Percentiles rank a stretch among this genome's conserved stretches.
These are phyloP conservation scores for Dactylellina drechsleri DNA, from an alignment of 2,329 filamentous ascomycete genomes.

Conservation along the genomic window DNA sequence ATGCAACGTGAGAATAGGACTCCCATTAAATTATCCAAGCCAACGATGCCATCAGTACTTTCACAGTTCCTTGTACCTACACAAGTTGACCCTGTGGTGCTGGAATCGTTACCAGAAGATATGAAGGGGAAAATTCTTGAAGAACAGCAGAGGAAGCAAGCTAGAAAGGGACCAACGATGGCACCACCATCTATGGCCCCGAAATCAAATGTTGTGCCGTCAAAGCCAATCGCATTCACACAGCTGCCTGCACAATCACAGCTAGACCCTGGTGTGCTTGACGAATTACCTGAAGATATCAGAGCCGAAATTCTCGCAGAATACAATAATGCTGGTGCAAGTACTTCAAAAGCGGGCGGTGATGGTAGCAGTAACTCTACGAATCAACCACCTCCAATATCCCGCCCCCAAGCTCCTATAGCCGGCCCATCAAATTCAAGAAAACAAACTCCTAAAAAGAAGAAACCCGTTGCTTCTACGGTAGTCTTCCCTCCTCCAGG, in stretches of 20 bases:
- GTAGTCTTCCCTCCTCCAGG: constrained; percentile 66
- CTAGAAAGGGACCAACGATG: constrained; percentile 57
- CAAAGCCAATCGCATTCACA: constrained; percentile 59
- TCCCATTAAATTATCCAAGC: constrained; percentile 76
- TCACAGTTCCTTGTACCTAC: constrained; percentile 92
- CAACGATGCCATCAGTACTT: constrained; percentile 67
- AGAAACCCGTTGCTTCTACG: constrained; percentile 67
- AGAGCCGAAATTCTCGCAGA: constrained; percentile 82
- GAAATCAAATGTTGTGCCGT: constrained; percentile 60
- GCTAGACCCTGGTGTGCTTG: constrained; percentile 84
- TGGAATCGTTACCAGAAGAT: constrained; percentile 84
- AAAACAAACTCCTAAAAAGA: constrained; percentile 74
- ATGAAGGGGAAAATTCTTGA: constrained; percentile 80
- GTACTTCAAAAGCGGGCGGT: constrained; percentile 57
- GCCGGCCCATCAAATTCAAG: constrained; percentile 67
- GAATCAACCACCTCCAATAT: constrained; percentile 65
- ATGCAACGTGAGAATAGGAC: constrained; percentile 65
- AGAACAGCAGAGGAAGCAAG: constrained; percentile 63
- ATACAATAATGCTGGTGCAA: constrained; percentile 65
- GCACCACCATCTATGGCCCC: constrained; percentile 55
- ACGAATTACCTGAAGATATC: constrained; percentile 84
- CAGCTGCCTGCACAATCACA: constrained; percentile 71
- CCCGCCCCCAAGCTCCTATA: constrained; percentile 64
- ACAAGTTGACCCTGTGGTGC: constrained; percentile 81
- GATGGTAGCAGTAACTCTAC: constrained; percentile 38